Percentiles rank a stretch among this genome's conserved stretches.
Conservation (phyloP, 2,329 filamentous ascomycete genomes). For the Ascosphaera apis region DNA sequence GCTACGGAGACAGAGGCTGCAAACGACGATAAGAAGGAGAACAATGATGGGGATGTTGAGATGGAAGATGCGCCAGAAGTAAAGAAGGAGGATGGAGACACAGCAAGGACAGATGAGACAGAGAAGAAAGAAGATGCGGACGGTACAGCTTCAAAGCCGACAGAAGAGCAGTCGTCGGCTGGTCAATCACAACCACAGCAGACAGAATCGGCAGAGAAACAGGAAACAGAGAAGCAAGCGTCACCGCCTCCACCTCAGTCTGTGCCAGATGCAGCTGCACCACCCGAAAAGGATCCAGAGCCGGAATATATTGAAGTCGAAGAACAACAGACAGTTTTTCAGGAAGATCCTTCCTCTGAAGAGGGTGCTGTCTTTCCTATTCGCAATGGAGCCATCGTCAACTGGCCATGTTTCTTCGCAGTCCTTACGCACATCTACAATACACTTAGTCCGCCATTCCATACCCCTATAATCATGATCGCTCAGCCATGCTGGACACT, state of each 20-base stretch:
- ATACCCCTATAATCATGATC: constrained; percentile 82
- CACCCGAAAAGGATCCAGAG: too few species aligned
- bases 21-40: constrained; percentile 2
- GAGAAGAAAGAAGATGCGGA: constrained; percentile 21
- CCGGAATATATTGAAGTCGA: too few species aligned
- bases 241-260: too few species aligned
- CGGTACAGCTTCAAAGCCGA: constrained; percentile 5
- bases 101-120: constrained; percentile 16
- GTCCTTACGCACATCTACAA: constrained; percentile 83
- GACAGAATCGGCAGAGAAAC: constrained; percentile 5
- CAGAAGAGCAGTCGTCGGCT: constrained; percentile 5
- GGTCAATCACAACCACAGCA: constrained; percentile 15
- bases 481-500: constrained; percentile 77
- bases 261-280: too few species aligned
- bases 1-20: constrained; percentile 2
- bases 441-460: constrained; percentile 70
- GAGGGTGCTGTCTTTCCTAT: constrained; percentile 85
- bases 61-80: too few species aligned
- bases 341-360: constrained; percentile 70
- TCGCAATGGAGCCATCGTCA: constrained; percentile 53
- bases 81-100: too few species aligned
- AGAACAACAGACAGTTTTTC: constrained; percentile 37
- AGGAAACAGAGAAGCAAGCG: constrained; percentile 9
- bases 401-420: constrained; percentile 86
- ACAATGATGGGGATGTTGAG: too few species aligned